Conservation (phyloP, 2,329 filamentous ascomycete genomes). For the Sodiomyces alkalinus region DNA sequence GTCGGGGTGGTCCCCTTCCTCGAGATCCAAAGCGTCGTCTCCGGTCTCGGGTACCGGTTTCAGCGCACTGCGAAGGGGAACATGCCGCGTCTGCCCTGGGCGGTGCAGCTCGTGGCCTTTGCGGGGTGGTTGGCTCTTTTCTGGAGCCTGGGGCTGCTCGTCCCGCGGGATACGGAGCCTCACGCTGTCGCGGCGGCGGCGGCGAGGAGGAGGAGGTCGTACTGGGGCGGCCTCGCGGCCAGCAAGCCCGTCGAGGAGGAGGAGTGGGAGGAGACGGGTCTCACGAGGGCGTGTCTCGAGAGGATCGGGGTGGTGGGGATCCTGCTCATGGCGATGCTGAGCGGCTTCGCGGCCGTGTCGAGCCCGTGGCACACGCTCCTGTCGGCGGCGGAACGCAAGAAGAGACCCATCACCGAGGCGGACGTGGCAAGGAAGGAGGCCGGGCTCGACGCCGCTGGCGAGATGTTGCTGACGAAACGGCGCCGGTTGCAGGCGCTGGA, state of each 20-base stretch:
- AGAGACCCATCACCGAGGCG: constrained; percentile 51
- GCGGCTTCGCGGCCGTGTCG: constrained; percentile 78
- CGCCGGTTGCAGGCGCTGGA: constrained; percentile 57
- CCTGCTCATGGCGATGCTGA: constrained; percentile 73
- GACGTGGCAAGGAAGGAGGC: constrained; percentile 66
- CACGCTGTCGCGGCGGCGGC: constrained; percentile 6
- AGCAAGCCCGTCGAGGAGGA: too few species aligned
- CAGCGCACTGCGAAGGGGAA: constrained; percentile 39
- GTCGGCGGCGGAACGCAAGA: constrained; percentile 33
- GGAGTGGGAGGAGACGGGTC: constrained; percentile 18
- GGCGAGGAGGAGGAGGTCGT: constrained; percentile 8
- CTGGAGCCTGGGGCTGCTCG: constrained; percentile 56
- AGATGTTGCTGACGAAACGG: constrained; percentile 64
- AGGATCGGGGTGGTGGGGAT: constrained; percentile 75
- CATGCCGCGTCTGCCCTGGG: constrained; percentile 46
- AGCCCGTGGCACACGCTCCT: constrained; percentile 75
- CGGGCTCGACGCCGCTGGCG: constrained; percentile 61
- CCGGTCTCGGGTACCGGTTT: constrained; percentile 46
- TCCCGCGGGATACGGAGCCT: constrained; percentile 26
- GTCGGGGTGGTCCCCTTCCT: constrained; percentile 65
- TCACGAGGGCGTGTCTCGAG: constrained; percentile 43
- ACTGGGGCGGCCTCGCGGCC: too few species aligned
- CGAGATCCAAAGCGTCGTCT: constrained; percentile 53
- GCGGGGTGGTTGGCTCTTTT: constrained; percentile 56
- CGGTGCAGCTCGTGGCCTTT: constrained; percentile 47